Base-by-base conservation (phyloP, 257 asterid species). In the Eucommia ulmoides region DNA sequence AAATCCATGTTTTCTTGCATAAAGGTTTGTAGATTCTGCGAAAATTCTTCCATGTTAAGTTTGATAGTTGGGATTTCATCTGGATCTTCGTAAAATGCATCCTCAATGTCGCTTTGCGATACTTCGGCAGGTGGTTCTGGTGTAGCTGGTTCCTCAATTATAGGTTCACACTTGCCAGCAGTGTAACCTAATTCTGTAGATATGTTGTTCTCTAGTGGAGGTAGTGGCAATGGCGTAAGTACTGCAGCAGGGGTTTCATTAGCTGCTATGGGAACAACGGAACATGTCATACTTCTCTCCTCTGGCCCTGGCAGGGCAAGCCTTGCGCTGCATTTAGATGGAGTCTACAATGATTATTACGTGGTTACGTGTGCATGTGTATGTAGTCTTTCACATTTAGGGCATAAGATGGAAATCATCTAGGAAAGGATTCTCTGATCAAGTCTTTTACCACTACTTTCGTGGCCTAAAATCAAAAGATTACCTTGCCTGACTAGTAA, bases 261-360 rank as follows among this genome's bases (percentile, higher is more conserved):
- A 23, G 75, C 65, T 63, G 53, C 58, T 46, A 57, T 1, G 35
- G 80, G 67, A 23, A 41, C 55, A 50, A 55, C 24, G 56, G 66
- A 62, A 56, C 25, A 41, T 33, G 54, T 71, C 19, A 61, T 58
- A 33, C 80, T 58, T 58, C 55, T 82, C 53, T 74, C 94, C 62
- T 70, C 84, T 41, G 92, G 80, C 42, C 79, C 88, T 55, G 98
- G 98, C 50, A 89, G 94, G 61, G 93, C 75, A 48, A 85, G 92
- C 69, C 98, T 79, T 60, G 96, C 85, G 53, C 98, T 89, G 98
- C 80, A 76, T 50, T 63, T 52, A 49, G 8, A 42, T 23, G 22
- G 24, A n/a, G n/a, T n/a, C n/a, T n/a, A n/a, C n/a, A n/a, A n/a
- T n/a, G n/a, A n/a, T n/a, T n/a, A n/a, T n/a, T n/a, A n/a, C n/a